A percentile compares a stretch with the other conserved stretches of the same genome.
Evolutionary conservation across 345 rosid species (phyloP).

Genomic region (Ricinus communis): DNA sequence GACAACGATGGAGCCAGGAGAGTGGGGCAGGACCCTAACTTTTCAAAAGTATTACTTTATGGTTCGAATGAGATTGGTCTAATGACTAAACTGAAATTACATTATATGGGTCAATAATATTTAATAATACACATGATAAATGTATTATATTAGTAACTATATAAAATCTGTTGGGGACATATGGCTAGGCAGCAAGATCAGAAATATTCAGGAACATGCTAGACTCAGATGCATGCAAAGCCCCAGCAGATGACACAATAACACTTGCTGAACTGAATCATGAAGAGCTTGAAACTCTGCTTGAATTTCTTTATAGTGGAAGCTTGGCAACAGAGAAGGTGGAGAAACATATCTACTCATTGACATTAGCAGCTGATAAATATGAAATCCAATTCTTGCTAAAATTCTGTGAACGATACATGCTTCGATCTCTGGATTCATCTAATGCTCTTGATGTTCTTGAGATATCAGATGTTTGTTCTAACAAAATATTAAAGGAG

Average conservation of each 20-base stretch:
- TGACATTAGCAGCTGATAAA: constrained; percentile 70
- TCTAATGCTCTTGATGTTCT: constrained; percentile 59
- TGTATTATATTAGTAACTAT: not conserved
- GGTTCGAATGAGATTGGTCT: no score
- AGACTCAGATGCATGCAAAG: constrained; percentile 64
- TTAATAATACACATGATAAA: no score
- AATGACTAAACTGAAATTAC: no score
- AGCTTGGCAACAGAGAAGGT: constrained; percentile 45
- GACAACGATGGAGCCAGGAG: no score
- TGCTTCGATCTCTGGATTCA: constrained; percentile 46
- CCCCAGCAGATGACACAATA: constrained; percentile 50
- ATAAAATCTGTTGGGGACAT: not conserved
- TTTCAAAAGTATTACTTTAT: no score
- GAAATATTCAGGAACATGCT: constrained; percentile 72
- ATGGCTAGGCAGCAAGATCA: constrained; percentile 70
- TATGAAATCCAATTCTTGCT: constrained; percentile 66
- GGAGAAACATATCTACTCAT: constrained; percentile 51
- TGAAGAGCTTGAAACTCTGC: constrained; percentile 67
- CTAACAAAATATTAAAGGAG: constrained; percentile 50
- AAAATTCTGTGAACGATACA: constrained; percentile 55
- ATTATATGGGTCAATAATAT: no score
- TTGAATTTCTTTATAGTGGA: constrained; percentile 81
- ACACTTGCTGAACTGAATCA: constrained; percentile 55
- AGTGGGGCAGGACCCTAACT: no score
- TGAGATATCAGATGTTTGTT: constrained; percentile 61